These are phyloP conservation scores for Heliosperma pusillum DNA, from an alignment of 148 eudicot genomes.

Conservation along the genomic window DNA sequence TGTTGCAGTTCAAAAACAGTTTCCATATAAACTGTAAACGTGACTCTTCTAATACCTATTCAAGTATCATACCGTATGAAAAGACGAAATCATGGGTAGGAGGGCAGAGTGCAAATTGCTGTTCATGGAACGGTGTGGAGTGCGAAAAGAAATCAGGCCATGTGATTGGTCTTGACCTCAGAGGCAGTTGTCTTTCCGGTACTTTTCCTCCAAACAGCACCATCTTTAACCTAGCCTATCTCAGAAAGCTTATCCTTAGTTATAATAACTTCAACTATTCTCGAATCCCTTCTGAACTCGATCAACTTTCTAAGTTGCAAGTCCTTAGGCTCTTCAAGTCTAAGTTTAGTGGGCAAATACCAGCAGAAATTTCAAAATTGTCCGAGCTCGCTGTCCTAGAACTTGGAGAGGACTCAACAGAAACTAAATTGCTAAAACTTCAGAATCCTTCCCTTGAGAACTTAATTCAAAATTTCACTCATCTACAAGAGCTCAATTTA, in stretches of 20 bases:
- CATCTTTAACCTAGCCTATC: slow-evolving; percentile 8
- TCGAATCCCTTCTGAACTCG: slow-evolving; percentile 17
- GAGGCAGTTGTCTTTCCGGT: slow-evolving; percentile 8
- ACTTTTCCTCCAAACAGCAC: slow-evolving; percentile 7
- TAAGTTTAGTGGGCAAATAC: slow-evolving; percentile 33
- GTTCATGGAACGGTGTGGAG: slow-evolving; percentile 39
- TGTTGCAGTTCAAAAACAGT: slow-evolving; percentile 17
- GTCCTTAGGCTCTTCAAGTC: slow-evolving; percentile 33
- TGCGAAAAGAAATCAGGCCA: slow-evolving; percentile 27
- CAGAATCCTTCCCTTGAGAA: slow-evolving; percentile 14
- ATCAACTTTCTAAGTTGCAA: slow-evolving; percentile 21
- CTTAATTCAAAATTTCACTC: slow-evolving; percentile 29
- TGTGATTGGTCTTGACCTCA: slow-evolving; percentile 9
- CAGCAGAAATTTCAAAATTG: slow-evolving; percentile 27
- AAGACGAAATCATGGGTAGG: slow-evolving; percentile 14
- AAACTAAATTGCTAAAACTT: slow-evolving; percentile 14
- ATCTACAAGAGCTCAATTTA: slow-evolving; percentile 18
- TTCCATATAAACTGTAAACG: slow-evolving; percentile 10
- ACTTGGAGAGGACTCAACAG: slow-evolving; percentile 13
- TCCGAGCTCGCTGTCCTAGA: slow-evolving; percentile 24
- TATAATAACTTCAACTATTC: slow-evolving; percentile 10
- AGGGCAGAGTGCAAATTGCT: slow-evolving; percentile 20
- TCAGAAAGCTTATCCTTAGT: slow-evolving; percentile 2
- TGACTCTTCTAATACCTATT: background rate
- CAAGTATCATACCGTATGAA: background rate